Percentiles rank a stretch among this genome's conserved stretches.
phyloP scores from a whole-genome alignment of 228 moss, liverwort and hornwort species.

The Sphagnum fallax region DNA sequence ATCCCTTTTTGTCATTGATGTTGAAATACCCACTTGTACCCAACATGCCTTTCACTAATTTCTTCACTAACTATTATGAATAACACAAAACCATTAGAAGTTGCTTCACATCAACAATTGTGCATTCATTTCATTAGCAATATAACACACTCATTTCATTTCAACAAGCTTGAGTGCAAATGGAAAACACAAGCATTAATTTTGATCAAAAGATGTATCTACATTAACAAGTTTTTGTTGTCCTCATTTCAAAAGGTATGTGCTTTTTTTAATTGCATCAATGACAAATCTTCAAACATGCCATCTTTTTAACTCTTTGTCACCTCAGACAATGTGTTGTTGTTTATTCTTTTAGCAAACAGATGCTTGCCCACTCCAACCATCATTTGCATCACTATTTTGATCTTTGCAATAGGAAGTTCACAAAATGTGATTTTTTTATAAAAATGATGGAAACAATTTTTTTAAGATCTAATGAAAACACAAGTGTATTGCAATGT shows the following conservation, averaged over 20 bases:
- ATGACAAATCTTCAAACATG: conserved; percentile 36
- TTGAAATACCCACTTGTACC: conserved; percentile 50
- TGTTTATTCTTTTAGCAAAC: conserved; percentile 9
- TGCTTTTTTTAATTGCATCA: conserved; percentile 37
- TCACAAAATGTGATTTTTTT: too few species aligned
- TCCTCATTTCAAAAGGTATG: conserved; percentile 69
- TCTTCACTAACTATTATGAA: conserved; percentile 37
- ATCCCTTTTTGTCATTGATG: conserved; percentile 80
- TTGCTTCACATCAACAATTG: neutral
- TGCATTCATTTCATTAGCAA: neutral
- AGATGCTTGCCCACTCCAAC: conserved; percentile 22
- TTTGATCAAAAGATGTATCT: conserved; percentile 55
- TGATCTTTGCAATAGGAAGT: too few species aligned
- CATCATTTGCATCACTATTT: conserved; percentile 37
- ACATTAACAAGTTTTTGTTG: conserved; percentile 71
- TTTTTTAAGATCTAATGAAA: too few species aligned
- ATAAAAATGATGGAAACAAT: too few species aligned
- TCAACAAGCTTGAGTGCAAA: neutral
- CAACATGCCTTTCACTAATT: conserved; percentile 43
- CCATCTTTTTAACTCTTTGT: conserved; percentile 41
- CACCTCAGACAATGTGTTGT: conserved; percentile 49
- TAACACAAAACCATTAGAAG: neutral
- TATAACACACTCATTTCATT: neutral
- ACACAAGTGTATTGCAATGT: too few species aligned
- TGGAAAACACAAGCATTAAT: conserved; percentile 6